Conservation (phyloP, 306 rosid species). For the Calophaca sinica region DNA sequence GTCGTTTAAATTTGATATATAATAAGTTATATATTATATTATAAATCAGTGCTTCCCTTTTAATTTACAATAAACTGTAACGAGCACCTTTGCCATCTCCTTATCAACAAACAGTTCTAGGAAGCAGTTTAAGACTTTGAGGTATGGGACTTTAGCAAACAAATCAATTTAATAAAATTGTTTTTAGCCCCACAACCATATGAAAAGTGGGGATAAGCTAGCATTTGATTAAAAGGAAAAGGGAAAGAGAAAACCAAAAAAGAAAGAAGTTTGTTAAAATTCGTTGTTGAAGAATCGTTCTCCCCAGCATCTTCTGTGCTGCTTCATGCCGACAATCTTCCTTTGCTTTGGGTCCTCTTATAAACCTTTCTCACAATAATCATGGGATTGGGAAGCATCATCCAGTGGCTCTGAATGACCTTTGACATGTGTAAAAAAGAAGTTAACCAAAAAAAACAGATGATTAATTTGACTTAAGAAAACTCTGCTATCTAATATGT, state of each 20-base stretch:
- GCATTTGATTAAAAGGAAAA: constrained; percentile 3
- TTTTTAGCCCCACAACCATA: constrained; percentile 42
- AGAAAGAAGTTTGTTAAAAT: constrained; percentile 38
- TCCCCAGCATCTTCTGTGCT: constrained; percentile 52
- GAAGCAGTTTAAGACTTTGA: constrained; percentile 38
- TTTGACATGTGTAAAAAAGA: constrained; percentile 57
- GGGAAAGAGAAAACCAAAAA: neutral
- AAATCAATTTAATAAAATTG: constrained; percentile 37
- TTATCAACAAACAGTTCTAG: constrained; percentile 41
- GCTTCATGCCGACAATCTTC: constrained; percentile 60
- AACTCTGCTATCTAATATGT: constrained; percentile 33
- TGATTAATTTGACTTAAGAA: too few species aligned
- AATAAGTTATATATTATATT: neutral
- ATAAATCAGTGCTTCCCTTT: constrained; percentile 22
- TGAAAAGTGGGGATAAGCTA: constrained; percentile 39
- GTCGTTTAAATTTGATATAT: constrained; percentile 34
- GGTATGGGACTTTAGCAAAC: constrained; percentile 40
- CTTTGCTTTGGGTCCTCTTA: constrained; percentile 47
- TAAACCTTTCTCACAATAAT: constrained; percentile 53
- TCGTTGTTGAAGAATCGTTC: constrained; percentile 46
- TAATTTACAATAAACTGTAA: constrained; percentile 37
- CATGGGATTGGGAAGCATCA: constrained; percentile 42
- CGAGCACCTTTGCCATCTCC: constrained; percentile 1
- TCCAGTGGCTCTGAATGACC: constrained; percentile 33
- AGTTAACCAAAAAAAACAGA: constrained; percentile 52